These are phyloP conservation scores for Entonaema liquescens DNA, from an alignment of 495 filamentous ascomycete species.

Conservation along the genomic window DNA sequence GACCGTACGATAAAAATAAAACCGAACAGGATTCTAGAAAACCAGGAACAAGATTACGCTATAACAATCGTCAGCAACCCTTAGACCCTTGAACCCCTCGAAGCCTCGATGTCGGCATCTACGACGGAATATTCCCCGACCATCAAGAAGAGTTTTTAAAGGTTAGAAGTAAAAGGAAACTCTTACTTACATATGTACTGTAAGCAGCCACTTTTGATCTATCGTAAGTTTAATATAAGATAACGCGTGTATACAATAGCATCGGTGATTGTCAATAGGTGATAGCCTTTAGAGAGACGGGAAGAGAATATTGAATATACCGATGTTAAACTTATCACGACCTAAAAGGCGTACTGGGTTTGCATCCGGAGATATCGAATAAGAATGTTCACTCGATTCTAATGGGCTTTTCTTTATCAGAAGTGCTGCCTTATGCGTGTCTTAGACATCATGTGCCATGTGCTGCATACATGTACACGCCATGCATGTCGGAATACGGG, in stretches of 20 bases:
- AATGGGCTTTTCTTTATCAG: slow-evolving; percentile 2
- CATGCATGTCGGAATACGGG: background rate
- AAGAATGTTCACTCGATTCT: slow-evolving; percentile 20
- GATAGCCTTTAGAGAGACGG: too few relatives aligned
- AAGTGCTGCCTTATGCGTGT: slow-evolving; percentile 14
- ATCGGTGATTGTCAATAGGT: too few relatives aligned
- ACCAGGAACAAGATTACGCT: background rate
- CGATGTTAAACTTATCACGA: background rate
- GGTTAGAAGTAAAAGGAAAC: too few relatives aligned
- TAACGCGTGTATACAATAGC: too few relatives aligned
- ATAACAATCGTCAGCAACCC: background rate
- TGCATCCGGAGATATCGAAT: slow-evolving; percentile 15
- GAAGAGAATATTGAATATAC: too few relatives aligned
- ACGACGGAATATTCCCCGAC: too few relatives aligned
- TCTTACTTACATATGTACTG: too few relatives aligned
- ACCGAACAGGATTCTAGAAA: background rate
- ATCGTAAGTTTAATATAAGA: too few relatives aligned
- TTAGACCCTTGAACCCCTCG: too few relatives aligned
- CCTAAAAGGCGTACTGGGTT: background rate
- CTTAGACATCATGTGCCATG: slow-evolving; percentile 28
- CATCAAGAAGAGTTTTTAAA: too few relatives aligned
- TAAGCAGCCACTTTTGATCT: too few relatives aligned
- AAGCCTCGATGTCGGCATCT: too few relatives aligned
- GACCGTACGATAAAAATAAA: background rate
- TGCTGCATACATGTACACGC: slow-evolving; percentile 9